Percentiles rank a stretch among this genome's conserved stretches.
Conservation (phyloP, 176 grass and related monocot species). For the Saccharum officinarum region DNA sequence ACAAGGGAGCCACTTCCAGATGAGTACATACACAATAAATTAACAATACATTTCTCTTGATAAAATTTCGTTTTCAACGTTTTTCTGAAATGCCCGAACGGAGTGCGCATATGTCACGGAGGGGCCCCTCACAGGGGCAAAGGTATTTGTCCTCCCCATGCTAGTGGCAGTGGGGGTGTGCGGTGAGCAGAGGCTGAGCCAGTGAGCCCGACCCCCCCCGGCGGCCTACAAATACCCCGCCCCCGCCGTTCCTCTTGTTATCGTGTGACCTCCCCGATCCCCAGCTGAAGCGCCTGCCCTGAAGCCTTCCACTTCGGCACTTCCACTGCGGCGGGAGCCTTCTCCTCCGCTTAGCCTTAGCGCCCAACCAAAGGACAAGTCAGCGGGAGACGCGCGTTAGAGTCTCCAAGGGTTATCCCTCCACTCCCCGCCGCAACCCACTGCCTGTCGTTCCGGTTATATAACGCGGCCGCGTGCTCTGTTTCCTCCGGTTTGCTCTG, state of each 20-base stretch:
- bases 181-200: constrained; percentile 12
- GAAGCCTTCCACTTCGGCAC: background rate
- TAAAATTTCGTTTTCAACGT: background rate
- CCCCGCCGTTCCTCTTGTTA: constrained; percentile 24
- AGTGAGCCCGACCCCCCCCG: background rate
- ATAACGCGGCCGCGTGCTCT: constrained; percentile 18
- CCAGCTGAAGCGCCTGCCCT: background rate
- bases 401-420: constrained; percentile 39
- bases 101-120: constrained; percentile 46
- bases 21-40: background rate
- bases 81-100: background rate
- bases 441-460: constrained; percentile 24
- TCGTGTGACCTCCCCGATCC: constrained; percentile 15
- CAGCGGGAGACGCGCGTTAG: constrained; percentile 1
- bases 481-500: background rate
- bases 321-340: background rate
- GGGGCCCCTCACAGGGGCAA: constrained; percentile 36
- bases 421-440: background rate
- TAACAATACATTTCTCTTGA: background rate
- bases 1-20: background rate
- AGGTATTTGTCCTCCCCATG: constrained; percentile 48
- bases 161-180: constrained; percentile 26
- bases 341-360: background rate
- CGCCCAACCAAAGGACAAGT: constrained; percentile 12
- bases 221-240: constrained; percentile 61